A percentile compares a stretch with the other conserved stretches of the same genome.
phyloP scores from a whole-genome alignment of 225 moss, liverwort and hornwort species.

The Thuidium tamariscinum region DNA sequence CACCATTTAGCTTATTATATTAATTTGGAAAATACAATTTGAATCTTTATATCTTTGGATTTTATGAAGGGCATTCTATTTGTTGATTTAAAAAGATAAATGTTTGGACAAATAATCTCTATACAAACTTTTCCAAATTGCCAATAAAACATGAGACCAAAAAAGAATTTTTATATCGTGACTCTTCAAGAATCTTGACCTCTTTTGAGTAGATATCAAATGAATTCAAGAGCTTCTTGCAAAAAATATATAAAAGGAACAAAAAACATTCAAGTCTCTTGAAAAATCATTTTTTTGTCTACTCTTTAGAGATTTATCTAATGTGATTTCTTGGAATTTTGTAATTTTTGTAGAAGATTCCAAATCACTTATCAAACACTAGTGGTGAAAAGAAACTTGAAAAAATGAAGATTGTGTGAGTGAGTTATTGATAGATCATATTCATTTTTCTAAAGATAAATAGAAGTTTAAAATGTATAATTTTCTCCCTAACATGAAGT shows the following conservation, averaged over 20 bases:
- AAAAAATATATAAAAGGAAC: neutral
- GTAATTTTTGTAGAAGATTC: neutral
- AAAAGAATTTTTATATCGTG: neutral
- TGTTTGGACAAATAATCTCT: neutral
- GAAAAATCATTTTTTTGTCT: neutral
- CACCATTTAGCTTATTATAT: neutral
- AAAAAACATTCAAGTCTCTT: neutral
- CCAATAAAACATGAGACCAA: neutral
- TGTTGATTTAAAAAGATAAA: neutral
- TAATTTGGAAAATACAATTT: neutral
- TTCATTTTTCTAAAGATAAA: neutral
- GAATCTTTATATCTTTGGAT: neutral
- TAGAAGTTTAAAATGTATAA: neutral
- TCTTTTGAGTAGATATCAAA: neutral
- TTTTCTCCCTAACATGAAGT: fast-evolving
- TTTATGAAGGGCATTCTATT: neutral
- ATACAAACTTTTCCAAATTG: neutral
- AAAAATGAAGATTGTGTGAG: neutral
- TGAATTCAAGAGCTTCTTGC: neutral
- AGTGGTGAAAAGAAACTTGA: neutral
- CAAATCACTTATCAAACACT: neutral
- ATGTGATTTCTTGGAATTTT: fast-evolving
- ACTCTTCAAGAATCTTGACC: neutral
- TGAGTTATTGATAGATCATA: neutral
- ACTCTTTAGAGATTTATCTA: neutral